Percentiles rank a stretch among this genome's conserved stretches.
phyloP scores from a whole-genome alignment of 2,329 filamentous ascomycete genomes.

The Sarocladiaceae sp. region DNA sequence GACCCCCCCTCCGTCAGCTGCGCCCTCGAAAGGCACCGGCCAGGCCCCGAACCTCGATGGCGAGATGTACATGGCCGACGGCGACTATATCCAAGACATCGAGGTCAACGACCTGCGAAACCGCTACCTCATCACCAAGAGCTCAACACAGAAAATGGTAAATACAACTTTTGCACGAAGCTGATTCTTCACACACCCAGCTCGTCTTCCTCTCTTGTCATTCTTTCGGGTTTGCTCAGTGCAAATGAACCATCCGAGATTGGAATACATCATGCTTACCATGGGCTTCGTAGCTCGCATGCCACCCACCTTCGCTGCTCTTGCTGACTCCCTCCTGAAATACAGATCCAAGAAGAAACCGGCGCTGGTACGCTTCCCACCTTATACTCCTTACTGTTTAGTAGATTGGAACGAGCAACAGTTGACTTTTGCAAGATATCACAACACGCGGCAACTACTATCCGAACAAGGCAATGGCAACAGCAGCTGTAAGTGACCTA shows the following conservation, averaged over 20 bases:
- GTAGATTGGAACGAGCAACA: constrained; percentile 44
- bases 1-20: constrained; percentile 36
- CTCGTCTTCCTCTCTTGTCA: constrained; percentile 24
- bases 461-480: constrained; percentile 96
- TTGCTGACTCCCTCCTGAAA: constrained; percentile 90
- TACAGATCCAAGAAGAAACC: constrained; percentile 98
- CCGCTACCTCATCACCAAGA: constrained; percentile 94
- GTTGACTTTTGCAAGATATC: constrained; percentile 77
- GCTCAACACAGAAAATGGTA: constrained; percentile 99
- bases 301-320: constrained; percentile 69
- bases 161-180: constrained; percentile 52
- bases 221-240: background rate
- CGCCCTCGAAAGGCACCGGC: constrained; percentile 22
- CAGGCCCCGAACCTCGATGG: constrained; percentile 63
- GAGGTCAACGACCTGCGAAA: constrained; percentile 98
- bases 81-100: constrained; percentile 98
- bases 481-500: constrained; percentile 67
- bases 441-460: constrained; percentile 96
- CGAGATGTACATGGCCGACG: constrained; percentile 91
- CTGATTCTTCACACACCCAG: constrained; percentile 8
- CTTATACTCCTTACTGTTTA: constrained; percentile 38
- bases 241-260: background rate
- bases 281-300: constrained; percentile 57
- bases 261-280: constrained; percentile 61
- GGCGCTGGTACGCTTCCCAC: constrained; percentile 83